A percentile compares a stretch with the other conserved stretches of the same genome.
phyloP scores from a whole-genome alignment of 441 rosid species.

The Populus hybrid region DNA sequence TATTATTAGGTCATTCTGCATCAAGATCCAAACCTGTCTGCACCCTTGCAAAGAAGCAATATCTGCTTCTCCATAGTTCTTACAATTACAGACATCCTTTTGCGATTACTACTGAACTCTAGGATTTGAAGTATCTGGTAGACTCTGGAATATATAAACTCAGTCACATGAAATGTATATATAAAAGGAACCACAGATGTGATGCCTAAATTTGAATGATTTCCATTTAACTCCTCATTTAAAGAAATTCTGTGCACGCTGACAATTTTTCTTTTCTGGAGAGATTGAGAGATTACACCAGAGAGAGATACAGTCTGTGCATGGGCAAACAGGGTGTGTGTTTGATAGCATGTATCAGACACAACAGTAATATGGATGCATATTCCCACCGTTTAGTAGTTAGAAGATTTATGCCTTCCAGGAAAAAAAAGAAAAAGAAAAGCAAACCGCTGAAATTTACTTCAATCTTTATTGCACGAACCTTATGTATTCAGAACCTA shows the following conservation, averaged over 20 bases:
- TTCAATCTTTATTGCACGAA: neutral
- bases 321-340: neutral
- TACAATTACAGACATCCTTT: constrained; percentile 88
- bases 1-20: constrained; percentile 1
- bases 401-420: neutral
- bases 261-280: too few species aligned
- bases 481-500: neutral
- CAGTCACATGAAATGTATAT: neutral
- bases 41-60: constrained; percentile 79
- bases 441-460: neutral
- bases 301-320: too few species aligned
- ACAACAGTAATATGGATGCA: neutral
- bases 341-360: neutral
- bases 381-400: neutral
- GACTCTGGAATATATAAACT: constrained; percentile 32
- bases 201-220: neutral
- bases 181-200: neutral
- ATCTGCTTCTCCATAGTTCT: constrained; percentile 52
- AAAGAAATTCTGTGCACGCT: neutral
- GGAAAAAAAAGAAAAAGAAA: neutral
- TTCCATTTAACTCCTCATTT: neutral
- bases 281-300: too few species aligned
- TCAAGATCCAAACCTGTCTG: constrained; percentile 63
- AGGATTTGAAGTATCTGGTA: constrained; percentile 68
- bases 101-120: constrained; percentile 87